Evolutionary conservation across 2,329 filamentous ascomycete genomes (phyloP), one percentile per base, ranked within the genome.

Genomic region (Cercospora beticola): DNA sequence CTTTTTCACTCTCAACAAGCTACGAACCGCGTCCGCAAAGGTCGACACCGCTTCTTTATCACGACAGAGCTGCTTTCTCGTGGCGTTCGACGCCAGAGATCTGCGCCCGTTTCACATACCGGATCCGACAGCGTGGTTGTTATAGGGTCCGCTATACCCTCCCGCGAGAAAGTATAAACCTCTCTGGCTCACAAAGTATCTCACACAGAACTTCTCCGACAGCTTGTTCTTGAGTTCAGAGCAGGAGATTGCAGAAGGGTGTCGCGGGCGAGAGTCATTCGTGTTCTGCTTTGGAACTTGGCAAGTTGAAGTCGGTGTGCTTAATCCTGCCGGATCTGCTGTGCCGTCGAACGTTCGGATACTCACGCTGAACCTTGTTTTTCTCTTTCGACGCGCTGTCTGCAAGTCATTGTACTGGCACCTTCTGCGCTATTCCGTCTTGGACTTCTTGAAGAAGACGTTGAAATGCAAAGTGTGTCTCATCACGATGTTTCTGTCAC

Each of bases 61-160:
- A 52, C 43, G 26, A 56, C 30, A 43, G 31, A 21, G 49, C 31
- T 57, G 36, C 31, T 23, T 23, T 33, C 12, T 18, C 14, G 43
- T 64, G 18, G 46, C 43, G 46, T 64, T 31, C 28, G 61, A 49
- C 59, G 43, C n/a, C 62, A 18, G 21, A 40, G 26, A 43, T 33
- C 49, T 18, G n/a, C 46, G 18, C 31, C 30, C 31, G 62, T 64
- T 64, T 64, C 62, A 64, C 43, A 56, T 31, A 56, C 62, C 62
- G 46, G 28, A 16, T 26, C 49, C 46, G 49, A 30, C 46, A n/a
- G 18, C 28, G 62, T 43, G 62, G 62, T 64, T 57, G 62, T 4
- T 57, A 64, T 57, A 64, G 49, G 46, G 62, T 57, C 62, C 54
- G 62, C 62, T 64, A 64, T 64, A 58, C 28, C 56, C 56, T 28